Base-by-base conservation (phyloP, 2,329 filamentous ascomycete genomes). In the Sordariomycetes sp. region DNA sequence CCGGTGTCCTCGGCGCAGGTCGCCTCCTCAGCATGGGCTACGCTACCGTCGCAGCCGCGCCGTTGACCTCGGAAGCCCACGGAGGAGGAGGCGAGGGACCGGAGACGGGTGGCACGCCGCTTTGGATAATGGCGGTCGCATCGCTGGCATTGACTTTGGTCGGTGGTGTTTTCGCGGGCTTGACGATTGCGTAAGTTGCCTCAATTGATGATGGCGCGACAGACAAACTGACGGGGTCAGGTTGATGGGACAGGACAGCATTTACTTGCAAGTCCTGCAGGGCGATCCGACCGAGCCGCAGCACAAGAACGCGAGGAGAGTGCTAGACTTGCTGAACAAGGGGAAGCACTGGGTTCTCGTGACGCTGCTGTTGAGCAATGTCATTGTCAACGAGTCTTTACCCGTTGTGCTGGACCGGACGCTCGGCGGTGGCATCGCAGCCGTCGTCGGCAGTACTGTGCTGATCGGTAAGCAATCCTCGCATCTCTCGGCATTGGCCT, bases 341-440 rank as follows among this genome's bases (percentile, higher is more conserved):
- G 92, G 92, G 48, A 98, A 98, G 58, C 92, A 98, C 59, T 98
- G 92, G 92, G 90, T 98, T 15, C 68, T 98, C 37, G 92, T 98
- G 35, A 96, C 92, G 3, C 65, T 98, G 18, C 72, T 98, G 7
- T 68, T 98, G 36, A 87, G 87, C 57, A 98, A 98, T 57, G 92
- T 98, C 52, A 93, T 98, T 49, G 94, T 93, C 44, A 96, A 98
- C 58, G 92, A 96, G 62, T 93, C 90, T 3, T 68, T 95, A 11
- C 92, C 92, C 19, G 94, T 98, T 41, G 86, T 98, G 9, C 73
- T 98, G 33, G 92, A 98, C 59, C 73, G 92, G 37, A 94, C 87
- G 37, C 74, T 98, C 14, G 92, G 92, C 20, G 92, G 92, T 45
- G 92, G 92, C 43, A 88, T 93, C 68, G 88, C 90, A 40, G 92